Conservation (phyloP, 2,329 filamentous ascomycete genomes). For the Colletotrichum trifolii region DNA sequence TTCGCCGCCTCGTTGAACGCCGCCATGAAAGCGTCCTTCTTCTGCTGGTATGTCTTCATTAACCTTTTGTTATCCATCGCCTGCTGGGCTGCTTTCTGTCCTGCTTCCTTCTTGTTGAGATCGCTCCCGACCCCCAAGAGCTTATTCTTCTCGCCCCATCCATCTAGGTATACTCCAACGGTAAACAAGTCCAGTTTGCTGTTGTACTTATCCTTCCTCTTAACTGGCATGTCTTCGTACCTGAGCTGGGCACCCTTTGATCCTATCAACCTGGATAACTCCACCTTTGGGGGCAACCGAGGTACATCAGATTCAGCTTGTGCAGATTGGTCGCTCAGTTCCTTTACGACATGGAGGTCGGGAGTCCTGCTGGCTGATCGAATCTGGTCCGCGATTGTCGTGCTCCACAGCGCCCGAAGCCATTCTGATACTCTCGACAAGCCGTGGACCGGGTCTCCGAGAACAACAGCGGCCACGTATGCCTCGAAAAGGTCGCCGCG, state of each 20-base stretch:
- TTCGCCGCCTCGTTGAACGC: slow-evolving; percentile 17
- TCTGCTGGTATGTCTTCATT: slow-evolving; percentile 60
- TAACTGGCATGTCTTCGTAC: slow-evolving; percentile 67
- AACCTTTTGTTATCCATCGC: slow-evolving; percentile 76
- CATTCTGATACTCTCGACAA: slow-evolving; percentile 72
- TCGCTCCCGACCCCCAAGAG: slow-evolving; percentile 73
- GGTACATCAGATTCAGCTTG: background rate
- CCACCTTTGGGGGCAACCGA: slow-evolving; percentile 56
- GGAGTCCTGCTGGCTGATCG: slow-evolving; percentile 29
- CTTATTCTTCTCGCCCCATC: slow-evolving; percentile 74
- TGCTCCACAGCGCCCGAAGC: slow-evolving; percentile 81
- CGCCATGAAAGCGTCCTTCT: slow-evolving; percentile 57
- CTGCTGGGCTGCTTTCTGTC: slow-evolving; percentile 71
- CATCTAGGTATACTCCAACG: slow-evolving; percentile 73
- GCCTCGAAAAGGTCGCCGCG: slow-evolving; percentile 91
- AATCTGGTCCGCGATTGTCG: slow-evolving; percentile 68
- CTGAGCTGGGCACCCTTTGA: slow-evolving; percentile 67
- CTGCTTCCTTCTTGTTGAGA: slow-evolving; percentile 76
- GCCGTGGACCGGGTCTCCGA: slow-evolving; percentile 73
- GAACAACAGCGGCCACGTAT: slow-evolving; percentile 82
- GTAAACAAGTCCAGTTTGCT: slow-evolving; percentile 68
- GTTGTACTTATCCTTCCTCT: slow-evolving; percentile 62
- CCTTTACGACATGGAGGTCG: slow-evolving; percentile 27
- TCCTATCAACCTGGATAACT: slow-evolving; percentile 63
- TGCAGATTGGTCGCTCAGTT: slow-evolving; percentile 36